Conservation (phyloP, 305 asterid species). For the Fraxinus dipetala region DNA sequence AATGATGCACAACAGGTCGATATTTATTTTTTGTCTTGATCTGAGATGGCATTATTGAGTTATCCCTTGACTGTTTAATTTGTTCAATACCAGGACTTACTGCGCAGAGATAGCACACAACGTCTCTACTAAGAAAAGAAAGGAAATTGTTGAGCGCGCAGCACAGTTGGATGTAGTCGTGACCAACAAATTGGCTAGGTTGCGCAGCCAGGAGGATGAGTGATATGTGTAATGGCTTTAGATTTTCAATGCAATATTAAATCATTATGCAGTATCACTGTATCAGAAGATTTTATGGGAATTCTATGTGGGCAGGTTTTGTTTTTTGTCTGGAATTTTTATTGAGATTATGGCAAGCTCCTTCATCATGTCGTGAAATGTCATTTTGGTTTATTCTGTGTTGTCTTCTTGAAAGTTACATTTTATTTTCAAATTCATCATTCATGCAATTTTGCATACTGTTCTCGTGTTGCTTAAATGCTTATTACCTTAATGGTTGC, state of each 20-base stretch:
- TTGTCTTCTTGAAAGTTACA: neutral
- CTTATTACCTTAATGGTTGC: neutral
- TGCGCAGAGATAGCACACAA: constrained; percentile 52
- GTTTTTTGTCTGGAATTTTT: neutral
- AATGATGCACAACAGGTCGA: constrained; percentile 46
- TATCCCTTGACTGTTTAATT: neutral
- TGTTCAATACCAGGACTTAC: constrained; percentile 29
- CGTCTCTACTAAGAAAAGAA: constrained; percentile 39
- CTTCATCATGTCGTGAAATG: neutral
- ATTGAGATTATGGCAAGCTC: neutral
- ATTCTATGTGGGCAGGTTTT: neutral
- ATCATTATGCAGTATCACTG: neutral
- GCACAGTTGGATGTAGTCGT: constrained; percentile 49
- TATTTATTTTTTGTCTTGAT: neutral
- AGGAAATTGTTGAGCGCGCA: constrained; percentile 48
- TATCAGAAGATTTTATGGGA: neutral
- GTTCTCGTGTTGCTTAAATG: neutral
- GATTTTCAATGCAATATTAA: neutral
- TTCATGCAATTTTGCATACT: neutral
- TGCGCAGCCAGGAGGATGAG: constrained; percentile 60
- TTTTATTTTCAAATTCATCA: neutral
- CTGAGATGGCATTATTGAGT: neutral
- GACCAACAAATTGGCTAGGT: constrained; percentile 47
- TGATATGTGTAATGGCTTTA: constrained; percentile 20
- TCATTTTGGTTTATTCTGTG: neutral